A percentile compares a stretch with the other conserved stretches of the same genome.
Evolutionary conservation across 352 stramenopile genomes (phyloP).

Genomic region (Phytophthora melonis): DNA sequence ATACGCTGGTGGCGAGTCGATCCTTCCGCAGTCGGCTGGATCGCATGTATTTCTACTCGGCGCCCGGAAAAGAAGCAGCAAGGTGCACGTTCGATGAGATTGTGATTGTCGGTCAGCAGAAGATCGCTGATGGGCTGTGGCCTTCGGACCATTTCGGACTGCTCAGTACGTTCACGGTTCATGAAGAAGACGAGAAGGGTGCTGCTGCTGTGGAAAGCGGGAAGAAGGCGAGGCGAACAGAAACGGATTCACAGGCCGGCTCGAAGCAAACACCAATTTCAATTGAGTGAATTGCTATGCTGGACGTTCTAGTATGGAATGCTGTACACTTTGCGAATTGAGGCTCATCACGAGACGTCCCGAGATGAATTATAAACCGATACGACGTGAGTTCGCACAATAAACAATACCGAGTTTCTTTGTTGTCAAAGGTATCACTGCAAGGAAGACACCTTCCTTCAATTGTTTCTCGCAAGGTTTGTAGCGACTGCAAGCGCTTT

Average conservation of each 20-base stretch:
- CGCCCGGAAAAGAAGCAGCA: constrained; percentile 15
- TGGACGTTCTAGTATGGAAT: too few species aligned
- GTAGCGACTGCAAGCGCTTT: background rate
- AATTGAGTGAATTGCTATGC: background rate
- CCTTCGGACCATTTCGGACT: constrained; percentile 82
- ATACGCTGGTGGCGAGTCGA: constrained; percentile 65
- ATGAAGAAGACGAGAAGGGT: constrained; percentile 18
- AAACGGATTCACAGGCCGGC: background rate
- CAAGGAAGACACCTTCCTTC: too few species aligned
- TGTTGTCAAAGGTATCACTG: background rate
- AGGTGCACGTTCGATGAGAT: constrained; percentile 52
- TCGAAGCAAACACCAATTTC: background rate
- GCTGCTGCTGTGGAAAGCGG: background rate
- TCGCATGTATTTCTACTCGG: constrained; percentile 76
- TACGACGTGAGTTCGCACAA: background rate
- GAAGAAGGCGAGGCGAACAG: constrained; percentile 25
- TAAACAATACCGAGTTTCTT: background rate
- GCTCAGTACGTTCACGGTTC: constrained; percentile 56
- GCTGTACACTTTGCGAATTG: background rate
- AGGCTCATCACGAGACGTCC: background rate
- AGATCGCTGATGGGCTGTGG: constrained; percentile 76
- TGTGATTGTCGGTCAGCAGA: constrained; percentile 68
- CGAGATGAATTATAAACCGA: background rate
- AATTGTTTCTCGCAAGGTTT: background rate
- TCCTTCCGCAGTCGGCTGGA: constrained; percentile 79